A percentile compares a stretch with the other conserved stretches of the same genome.
Conservation (phyloP, 345 rosid species). For the Corchorus olitorius region DNA sequence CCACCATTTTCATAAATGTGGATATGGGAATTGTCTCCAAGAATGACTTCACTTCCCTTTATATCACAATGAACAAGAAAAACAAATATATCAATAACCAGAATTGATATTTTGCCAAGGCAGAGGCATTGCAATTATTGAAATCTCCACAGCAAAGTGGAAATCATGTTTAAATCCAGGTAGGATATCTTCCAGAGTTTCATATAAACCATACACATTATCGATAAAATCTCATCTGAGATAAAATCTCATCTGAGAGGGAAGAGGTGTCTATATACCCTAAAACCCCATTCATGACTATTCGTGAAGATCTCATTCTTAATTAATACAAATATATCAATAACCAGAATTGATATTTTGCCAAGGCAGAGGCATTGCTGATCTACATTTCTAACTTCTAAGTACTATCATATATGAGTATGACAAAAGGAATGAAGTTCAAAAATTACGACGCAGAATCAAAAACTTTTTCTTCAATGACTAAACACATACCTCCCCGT, state of each 20-base stretch:
- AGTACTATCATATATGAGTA: not conserved
- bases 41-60: constrained; percentile 94
- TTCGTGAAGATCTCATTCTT: not conserved
- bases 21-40: constrained; percentile 81
- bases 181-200: not conserved
- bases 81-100: too few species aligned
- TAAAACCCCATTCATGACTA: not conserved
- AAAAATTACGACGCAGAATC: not conserved
- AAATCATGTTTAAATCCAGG: not conserved
- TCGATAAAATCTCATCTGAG: not conserved
- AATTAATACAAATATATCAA: not conserved
- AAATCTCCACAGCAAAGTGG: not conserved
- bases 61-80: constrained; percentile 84
- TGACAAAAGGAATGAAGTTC: not conserved
- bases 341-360: not conserved
- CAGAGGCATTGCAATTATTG: too few species aligned
- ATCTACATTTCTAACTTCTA: not conserved
- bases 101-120: too few species aligned
- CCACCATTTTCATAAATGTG: constrained; percentile 89
- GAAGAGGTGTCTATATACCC: not conserved
- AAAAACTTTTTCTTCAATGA: not conserved
- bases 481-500: constrained; percentile 59
- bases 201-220: not conserved
- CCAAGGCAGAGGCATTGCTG: not conserved
- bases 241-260: constrained; percentile 4